Evolutionary conservation across 2,329 filamentous ascomycete species (phyloP), one percentile per base, ranked within the genome.

Genomic region (Monosporascus sp.): DNA sequence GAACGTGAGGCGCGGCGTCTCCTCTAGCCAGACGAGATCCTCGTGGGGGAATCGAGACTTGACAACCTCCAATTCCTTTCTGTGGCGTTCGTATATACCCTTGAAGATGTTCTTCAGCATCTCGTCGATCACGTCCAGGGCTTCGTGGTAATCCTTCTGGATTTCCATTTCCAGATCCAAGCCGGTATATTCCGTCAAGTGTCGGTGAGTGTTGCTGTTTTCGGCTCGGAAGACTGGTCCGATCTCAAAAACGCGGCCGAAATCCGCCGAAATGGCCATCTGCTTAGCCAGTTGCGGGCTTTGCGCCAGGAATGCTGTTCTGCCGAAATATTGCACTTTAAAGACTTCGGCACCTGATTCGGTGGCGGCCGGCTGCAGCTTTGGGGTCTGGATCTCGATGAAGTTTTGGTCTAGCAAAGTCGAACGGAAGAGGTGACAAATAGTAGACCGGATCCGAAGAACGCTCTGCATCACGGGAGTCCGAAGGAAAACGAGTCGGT

Each of bases 91-190:
- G 67, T 92, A 91, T 50, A 93, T 75, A 18, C 83, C 85, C 56
- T 80, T 79, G 74, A 91, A 86, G 49, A 96, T 90, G 52, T 80
- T 76, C 75, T 96, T 96, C 69, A 97, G 85, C 55, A 89, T 86
- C 15, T 80, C 78, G 65, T 97, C 92, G 47, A 97, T 81, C 9
- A 89, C 78, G 38, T 84, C 78, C 35, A 97, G 80, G 49, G 92
- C 88, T 71, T 97, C 92, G 64, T 96, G 87, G 68, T 97, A 96
- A 69, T 95, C 87, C 62, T 89, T 84, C 49, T 91, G 87, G 58
- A 97, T 90, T 3, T 86, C 81, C 93, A 97, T 97, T 67, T 97
- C 92, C 18, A 97, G 71, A 78, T 97, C 92, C 31, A 97, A 78
- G 52, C 92, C 92, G 5, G 91, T 97, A 68, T 95, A 97, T 69